Evolutionary conservation across 768 basidiomycete genomes (phyloP).

Genomic region (Gelatoporia subvermispora): DNA sequence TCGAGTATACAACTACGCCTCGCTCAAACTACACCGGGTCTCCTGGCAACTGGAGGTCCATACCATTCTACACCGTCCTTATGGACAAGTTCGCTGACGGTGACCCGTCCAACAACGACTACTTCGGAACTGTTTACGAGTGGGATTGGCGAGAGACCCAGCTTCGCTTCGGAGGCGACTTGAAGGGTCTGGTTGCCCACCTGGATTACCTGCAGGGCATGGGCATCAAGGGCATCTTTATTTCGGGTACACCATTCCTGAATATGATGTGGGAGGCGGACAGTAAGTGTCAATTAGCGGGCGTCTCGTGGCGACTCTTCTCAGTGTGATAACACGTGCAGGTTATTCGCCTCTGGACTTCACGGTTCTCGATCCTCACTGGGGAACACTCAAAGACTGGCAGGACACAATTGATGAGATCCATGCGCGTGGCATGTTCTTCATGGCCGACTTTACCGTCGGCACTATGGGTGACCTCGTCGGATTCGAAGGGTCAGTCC

Average conservation of each 20-base stretch:
- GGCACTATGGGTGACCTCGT: conserved; percentile 89
- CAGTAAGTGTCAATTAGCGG: conserved; percentile 50
- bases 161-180: conserved; percentile 84
- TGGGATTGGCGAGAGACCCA: conserved; percentile 86
- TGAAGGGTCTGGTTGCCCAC: conserved; percentile 66
- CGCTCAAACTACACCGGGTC: conserved; percentile 71
- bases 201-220: conserved; percentile 89
- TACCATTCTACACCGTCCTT: conserved; percentile 78
- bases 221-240: conserved; percentile 81
- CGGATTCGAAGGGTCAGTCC: conserved; percentile 75
- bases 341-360: conserved; percentile 95
- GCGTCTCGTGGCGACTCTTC: neutral
- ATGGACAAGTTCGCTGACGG: conserved; percentile 95
- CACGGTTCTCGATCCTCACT: conserved; percentile 86
- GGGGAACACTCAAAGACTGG: conserved; percentile 85
- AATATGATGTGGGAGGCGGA: conserved; percentile 98
- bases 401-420: conserved; percentile 65
- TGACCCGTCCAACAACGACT: conserved; percentile 89
- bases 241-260: conserved; percentile 88
- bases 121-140: conserved; percentile 74
- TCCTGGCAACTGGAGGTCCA: conserved; percentile 78
- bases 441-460: conserved; percentile 92
- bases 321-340: conserved; percentile 22
- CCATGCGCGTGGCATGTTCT: conserved; percentile 81
- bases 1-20: conserved; percentile 58